These are phyloP conservation scores for Neurospora sp. DNA, from an alignment of 495 filamentous ascomycete species.

Conservation along the genomic window DNA sequence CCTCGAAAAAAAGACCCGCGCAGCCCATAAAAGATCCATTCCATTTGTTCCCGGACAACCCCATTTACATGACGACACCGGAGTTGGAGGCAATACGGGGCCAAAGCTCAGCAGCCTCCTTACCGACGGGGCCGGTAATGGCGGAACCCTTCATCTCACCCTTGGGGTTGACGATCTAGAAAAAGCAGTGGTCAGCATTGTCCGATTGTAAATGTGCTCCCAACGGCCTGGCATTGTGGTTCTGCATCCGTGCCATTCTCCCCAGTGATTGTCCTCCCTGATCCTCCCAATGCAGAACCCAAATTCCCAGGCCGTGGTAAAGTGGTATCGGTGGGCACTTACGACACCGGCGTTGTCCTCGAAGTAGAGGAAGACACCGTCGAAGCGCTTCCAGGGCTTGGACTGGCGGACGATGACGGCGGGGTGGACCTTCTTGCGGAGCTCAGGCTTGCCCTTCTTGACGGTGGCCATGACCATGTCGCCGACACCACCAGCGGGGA, in stretches of 20 bases:
- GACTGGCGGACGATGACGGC: conserved; percentile 95
- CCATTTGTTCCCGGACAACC: conserved; percentile 7
- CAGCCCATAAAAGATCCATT: conserved; percentile 13
- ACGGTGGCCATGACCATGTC: conserved; percentile 99
- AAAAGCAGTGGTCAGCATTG: conserved; percentile 8
- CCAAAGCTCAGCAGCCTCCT: conserved; percentile 99
- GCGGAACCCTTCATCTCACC: conserved; percentile 99
- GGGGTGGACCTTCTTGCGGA: conserved; percentile 99
- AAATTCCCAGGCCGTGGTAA: background rate
- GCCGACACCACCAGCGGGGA: conserved; percentile 94
- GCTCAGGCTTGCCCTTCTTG: conserved; percentile 99
- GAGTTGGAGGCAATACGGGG: conserved; percentile 99
- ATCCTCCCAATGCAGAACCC: background rate
- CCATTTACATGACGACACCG: conserved; percentile 96
- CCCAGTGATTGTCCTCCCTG: background rate
- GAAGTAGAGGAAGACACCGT: conserved; percentile 99
- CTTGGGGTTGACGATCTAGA: conserved; percentile 98
- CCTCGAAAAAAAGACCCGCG: conserved; percentile 17
- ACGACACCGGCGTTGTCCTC: conserved; percentile 99
- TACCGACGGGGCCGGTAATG: conserved; percentile 98
- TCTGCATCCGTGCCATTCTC: background rate
- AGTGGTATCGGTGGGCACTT: conserved; percentile 31
- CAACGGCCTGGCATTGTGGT: background rate
- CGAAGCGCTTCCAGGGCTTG: conserved; percentile 97
- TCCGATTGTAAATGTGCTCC: background rate